Evolutionary conservation across 805 yeast genomes (phyloP).

Genomic region (Sugiyamaella marilandica): DNA sequence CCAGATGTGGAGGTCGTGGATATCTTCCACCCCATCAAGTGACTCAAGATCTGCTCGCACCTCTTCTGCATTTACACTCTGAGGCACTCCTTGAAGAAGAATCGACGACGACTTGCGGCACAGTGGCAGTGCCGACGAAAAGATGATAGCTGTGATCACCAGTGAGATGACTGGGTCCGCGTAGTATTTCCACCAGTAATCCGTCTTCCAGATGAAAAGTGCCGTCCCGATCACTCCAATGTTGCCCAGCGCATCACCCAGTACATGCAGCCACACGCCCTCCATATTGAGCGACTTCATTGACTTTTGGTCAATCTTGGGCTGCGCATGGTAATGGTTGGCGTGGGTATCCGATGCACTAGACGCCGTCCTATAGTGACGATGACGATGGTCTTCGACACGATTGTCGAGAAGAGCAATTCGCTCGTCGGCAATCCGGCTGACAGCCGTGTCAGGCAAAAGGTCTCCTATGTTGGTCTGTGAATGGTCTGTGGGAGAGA

Average conservation of each 20-base stretch:
- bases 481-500: not conserved
- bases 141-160: slow-evolving; percentile 80
- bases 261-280: slow-evolving; percentile 90
- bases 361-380: slow-evolving; percentile 13
- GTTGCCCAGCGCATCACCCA: slow-evolving; percentile 96
- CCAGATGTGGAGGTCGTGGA: slow-evolving; percentile 97
- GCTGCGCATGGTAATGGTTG: slow-evolving; percentile 31
- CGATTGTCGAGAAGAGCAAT: slow-evolving; percentile 32
- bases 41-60: slow-evolving; percentile 64
- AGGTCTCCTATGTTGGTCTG: slow-evolving; percentile 32
- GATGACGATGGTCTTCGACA: not conserved
- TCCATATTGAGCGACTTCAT: slow-evolving; percentile 86
- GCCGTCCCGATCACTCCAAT: slow-evolving; percentile 90
- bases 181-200: slow-evolving; percentile 80
- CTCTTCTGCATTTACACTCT: slow-evolving; percentile 68
- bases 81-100: slow-evolving; percentile 87
- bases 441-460: slow-evolving; percentile 47
- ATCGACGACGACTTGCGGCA: slow-evolving; percentile 84
- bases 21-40: slow-evolving; percentile 70
- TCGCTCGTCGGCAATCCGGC: slow-evolving; percentile 36
- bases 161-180: slow-evolving; percentile 84
- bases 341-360: slow-evolving; percentile 22
- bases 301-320: slow-evolving; percentile 26
- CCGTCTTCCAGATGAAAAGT: slow-evolving; percentile 87
- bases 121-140: slow-evolving; percentile 85